These are phyloP conservation scores for Wickerhamiella parazyma DNA, from an alignment of 805 yeast genomes.

Conservation along the genomic window DNA sequence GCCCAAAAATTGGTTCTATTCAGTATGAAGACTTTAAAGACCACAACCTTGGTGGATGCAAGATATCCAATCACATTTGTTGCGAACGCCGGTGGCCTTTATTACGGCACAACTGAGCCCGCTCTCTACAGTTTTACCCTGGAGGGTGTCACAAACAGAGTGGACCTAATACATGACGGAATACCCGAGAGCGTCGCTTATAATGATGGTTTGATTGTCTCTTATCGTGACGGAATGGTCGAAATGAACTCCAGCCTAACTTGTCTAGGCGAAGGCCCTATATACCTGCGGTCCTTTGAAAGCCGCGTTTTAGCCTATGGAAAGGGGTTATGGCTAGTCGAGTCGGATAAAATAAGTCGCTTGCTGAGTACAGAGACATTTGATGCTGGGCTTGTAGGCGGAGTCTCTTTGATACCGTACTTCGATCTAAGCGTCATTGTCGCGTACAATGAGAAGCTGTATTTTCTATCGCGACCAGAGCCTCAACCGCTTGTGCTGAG, in stretches of 20 bases:
- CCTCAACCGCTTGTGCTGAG: background rate
- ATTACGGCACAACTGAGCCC: background rate
- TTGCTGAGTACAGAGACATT: background rate
- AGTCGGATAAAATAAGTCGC: too few species aligned
- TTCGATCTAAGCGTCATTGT: conserved; percentile 1
- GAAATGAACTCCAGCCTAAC: too few species aligned
- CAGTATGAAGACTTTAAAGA: too few species aligned
- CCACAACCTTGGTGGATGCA: too few species aligned
- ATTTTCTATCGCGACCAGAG: background rate
- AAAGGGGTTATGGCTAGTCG: background rate
- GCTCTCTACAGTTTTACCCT: background rate
- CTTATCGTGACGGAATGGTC: too few species aligned
- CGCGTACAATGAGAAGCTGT: background rate
- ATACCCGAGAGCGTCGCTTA: too few species aligned
- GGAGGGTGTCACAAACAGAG: too few species aligned
- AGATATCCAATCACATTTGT: background rate
- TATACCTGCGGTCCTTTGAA: background rate
- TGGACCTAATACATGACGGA: too few species aligned
- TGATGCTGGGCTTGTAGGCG: background rate
- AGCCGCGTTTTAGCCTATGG: background rate
- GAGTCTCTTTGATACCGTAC: background rate
- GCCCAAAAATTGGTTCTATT: too few species aligned
- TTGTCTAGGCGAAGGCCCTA: too few species aligned
- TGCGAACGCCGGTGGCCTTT: background rate
- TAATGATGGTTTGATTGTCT: too few species aligned